phyloP scores from a whole-genome alignment of 177 flowering plant species.

The Tripterygium wilfordii region DNA sequence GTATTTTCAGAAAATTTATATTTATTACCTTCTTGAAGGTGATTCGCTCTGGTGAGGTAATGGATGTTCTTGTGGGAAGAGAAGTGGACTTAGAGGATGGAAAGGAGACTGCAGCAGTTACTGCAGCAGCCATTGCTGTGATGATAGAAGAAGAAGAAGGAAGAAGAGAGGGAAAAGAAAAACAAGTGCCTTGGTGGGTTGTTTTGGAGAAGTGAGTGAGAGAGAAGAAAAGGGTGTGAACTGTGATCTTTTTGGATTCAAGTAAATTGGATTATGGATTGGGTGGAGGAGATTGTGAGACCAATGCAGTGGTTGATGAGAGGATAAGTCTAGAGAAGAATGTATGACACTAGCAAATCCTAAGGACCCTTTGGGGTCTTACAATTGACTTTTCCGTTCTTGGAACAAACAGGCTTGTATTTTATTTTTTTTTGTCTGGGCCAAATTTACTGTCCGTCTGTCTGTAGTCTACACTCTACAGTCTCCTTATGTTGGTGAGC shows the following conservation, averaged over 20 bases:
- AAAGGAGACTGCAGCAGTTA: conserved; percentile 72
- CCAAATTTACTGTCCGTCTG: too few species aligned
- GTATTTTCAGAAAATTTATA: too few species aligned
- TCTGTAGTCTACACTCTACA: too few species aligned
- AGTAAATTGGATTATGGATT: conserved; percentile 29
- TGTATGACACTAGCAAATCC: conserved; percentile 17
- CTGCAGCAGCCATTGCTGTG: conserved; percentile 59
- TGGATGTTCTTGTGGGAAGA: conserved; percentile 49
- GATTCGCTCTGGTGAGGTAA: conserved; percentile 51
- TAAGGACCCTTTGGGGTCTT: background rate
- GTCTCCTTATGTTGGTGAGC: too few species aligned
- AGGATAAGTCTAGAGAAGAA: conserved; percentile 41
- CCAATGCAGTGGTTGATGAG: conserved; percentile 45
- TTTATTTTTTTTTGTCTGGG: too few species aligned
- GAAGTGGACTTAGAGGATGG: conserved; percentile 69
- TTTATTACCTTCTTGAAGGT: conserved; percentile 66
- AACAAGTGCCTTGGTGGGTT: background rate
- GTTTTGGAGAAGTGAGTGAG: conserved; percentile 2
- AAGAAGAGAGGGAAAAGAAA: background rate
- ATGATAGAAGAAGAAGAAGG: background rate
- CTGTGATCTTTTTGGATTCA: conserved; percentile 3
- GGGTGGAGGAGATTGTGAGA: conserved; percentile 76
- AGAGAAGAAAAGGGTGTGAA: conserved; percentile 6
- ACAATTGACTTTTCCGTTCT: too few species aligned
- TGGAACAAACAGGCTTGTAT: too few species aligned